Base-by-base conservation (phyloP, 441 rosid species). In the Omphalea diandra region DNA sequence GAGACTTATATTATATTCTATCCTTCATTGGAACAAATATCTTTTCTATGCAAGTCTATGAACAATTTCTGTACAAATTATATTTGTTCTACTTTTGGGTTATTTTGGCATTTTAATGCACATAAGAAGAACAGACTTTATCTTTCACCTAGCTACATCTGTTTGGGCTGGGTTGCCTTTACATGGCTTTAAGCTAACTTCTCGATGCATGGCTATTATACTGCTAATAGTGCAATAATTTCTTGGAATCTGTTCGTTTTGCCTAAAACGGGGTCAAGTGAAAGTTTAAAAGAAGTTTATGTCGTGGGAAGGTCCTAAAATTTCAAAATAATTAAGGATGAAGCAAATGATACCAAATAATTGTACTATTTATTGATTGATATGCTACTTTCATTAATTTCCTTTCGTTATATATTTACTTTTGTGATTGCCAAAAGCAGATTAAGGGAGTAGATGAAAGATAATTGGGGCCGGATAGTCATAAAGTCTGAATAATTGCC, bases 1-100 rank as follows among this genome's bases (percentile, higher is more conserved):
- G 77, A 75, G 76, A 83, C 43, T n/a, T n/a, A 79, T 38, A 43
- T 62, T 22, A 24, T 24, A 35, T 26, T 50, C 47, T 65, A 69
- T 73, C 18, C 63, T 69, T 70, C 70, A 68, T 15, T 44, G 70
- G 63, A 60, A 65, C 74, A 80, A 70, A 70, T 31, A 46, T 52
- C 75, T 35, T 56, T 38, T 68, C 62, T 52, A 41, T 50, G 36
- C 56, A 49, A 46, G 61, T 58, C 17, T 14, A 31, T 12, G 63
- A 58, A 63, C 63, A 58, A 69, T 64, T 63, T 22, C 38, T 40
- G 58, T n/a, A n/a, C n/a, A n/a, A n/a, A n/a, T n/a, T n/a, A n/a
- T n/a, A n/a, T 36, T 36, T 36, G 9, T 10, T 36, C 8, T 6
- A 40, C 11, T 40, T 10, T 0, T 40, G 11, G 11, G 2, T 40